phyloP scores from a whole-genome alignment of 2,329 filamentous ascomycete genomes.

The Plenodomus tracheiphilus region DNA sequence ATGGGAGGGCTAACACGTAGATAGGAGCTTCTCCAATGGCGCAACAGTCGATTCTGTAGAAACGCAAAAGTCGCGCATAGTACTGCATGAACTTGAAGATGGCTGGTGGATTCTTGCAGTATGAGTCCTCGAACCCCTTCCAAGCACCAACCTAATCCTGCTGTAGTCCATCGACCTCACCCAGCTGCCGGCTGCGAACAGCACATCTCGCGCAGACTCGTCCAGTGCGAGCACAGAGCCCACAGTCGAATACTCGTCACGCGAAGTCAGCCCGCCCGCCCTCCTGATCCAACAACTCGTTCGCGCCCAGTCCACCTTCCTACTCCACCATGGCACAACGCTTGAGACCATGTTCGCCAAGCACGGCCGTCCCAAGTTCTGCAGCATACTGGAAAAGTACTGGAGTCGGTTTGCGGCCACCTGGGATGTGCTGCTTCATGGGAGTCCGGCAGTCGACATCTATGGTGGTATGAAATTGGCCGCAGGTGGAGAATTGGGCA shows the following conservation, averaged over 20 bases:
- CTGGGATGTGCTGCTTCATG: conserved; percentile 90
- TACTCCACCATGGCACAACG: conserved; percentile 81
- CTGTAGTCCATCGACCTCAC: conserved; percentile 78
- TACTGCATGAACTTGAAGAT: conserved; percentile 83
- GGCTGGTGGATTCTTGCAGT: conserved; percentile 97
- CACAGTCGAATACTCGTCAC: conserved; percentile 77
- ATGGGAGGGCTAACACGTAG: conserved; percentile 10
- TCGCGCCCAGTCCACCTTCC: conserved; percentile 80
- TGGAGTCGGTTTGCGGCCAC: conserved; percentile 70
- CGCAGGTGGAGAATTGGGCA: conserved; percentile 85
- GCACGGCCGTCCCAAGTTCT: conserved; percentile 68
- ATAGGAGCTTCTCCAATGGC: conserved; percentile 77
- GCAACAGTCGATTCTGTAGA: conserved; percentile 82
- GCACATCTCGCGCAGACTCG: conserved; percentile 31
- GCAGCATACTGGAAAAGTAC: conserved; percentile 72
- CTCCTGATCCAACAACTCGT: conserved; percentile 79
- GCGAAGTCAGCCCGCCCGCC: conserved; percentile 82
- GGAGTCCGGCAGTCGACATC: conserved; percentile 79
- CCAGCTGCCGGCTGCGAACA: conserved; percentile 60
- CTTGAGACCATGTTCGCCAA: conserved; percentile 71
- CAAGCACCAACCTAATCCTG: conserved; percentile 4
- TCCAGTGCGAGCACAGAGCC: conserved; percentile 33
- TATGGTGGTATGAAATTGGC: conserved; percentile 86
- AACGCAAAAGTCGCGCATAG: conserved; percentile 82
- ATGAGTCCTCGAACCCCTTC: too few species aligned